Conservation (phyloP, 2,329 filamentous ascomycete species). For the Mycosphaerella arachidis region DNA sequence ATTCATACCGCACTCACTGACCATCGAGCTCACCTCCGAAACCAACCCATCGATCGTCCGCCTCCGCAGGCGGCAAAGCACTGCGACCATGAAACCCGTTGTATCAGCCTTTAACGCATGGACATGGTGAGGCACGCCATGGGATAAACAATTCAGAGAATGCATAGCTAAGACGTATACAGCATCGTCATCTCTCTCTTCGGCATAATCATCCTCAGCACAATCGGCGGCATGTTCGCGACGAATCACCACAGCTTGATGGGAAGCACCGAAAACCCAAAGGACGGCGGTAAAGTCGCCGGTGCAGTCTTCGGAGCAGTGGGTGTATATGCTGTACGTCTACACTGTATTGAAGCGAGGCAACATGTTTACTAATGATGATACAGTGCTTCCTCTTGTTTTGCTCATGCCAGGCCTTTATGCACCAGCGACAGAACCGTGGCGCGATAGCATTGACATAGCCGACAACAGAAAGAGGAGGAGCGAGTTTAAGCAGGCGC, state of each 20-base stretch:
- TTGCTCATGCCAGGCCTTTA: slow-evolving; percentile 81
- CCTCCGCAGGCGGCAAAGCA: slow-evolving; percentile 11
- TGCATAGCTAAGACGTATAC: slow-evolving; percentile 8
- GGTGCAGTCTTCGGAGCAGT: slow-evolving; percentile 84
- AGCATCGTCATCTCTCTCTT: slow-evolving; percentile 68
- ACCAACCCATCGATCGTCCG: background rate
- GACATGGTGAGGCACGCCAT: slow-evolving; percentile 66
- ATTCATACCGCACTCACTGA: background rate
- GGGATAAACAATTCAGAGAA: background rate
- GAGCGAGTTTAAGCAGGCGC: background rate
- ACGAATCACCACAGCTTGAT: slow-evolving; percentile 76
- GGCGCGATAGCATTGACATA: background rate
- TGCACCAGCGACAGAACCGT: slow-evolving; percentile 70
- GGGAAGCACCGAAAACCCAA: slow-evolving; percentile 58
- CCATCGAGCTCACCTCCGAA: background rate
- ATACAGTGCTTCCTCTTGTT: slow-evolving; percentile 80
- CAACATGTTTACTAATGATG: background rate
- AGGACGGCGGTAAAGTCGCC: slow-evolving; percentile 73
- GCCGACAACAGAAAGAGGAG: background rate
- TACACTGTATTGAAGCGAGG: slow-evolving; percentile 2
- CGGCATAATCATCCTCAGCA: slow-evolving; percentile 60
- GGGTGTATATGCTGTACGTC: slow-evolving; percentile 78
- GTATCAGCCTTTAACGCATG: slow-evolving; percentile 89
- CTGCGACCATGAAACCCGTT: slow-evolving; percentile 80
- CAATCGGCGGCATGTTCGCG: slow-evolving; percentile 68